Evolutionary conservation across 202 grass and related monocot genomes (phyloP).

Genomic region (Dendrocalamus latiflorus): DNA sequence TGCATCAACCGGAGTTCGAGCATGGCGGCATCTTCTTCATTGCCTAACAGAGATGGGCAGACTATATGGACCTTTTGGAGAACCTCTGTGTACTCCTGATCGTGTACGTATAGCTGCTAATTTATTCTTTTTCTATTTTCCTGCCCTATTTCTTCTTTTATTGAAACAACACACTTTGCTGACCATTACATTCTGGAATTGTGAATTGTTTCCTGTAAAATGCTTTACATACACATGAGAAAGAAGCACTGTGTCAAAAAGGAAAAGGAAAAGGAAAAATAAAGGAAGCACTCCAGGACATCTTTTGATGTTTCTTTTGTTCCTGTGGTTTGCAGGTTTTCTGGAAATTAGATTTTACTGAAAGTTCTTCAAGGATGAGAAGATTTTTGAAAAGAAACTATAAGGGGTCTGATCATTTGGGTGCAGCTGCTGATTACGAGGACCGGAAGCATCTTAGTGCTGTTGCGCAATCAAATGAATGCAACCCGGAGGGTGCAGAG

Average conservation of each 20-base stretch:
- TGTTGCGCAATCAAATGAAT: conserved; percentile 39
- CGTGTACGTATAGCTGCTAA: no score
- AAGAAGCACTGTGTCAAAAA: not conserved
- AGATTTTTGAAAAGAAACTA: no score
- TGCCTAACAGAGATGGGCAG: conserved; percentile 77
- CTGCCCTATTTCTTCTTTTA: no score
- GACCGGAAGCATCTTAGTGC: conserved; percentile 56
- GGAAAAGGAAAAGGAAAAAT: not conserved
- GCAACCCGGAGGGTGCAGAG: conserved; percentile 33
- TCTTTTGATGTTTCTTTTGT: conserved; percentile 29
- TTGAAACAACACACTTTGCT: not conserved
- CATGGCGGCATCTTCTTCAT: conserved; percentile 98
- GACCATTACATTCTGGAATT: conserved; percentile 2
- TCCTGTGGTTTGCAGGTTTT: no score
- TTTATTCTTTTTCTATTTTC: no score
- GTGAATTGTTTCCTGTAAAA: not conserved
- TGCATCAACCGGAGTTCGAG: conserved; percentile 65
- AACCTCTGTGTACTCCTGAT: no score
- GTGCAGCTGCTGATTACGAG: conserved; percentile 87
- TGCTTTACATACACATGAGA: not conserved
- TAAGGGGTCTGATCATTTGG: no score
- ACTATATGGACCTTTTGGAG: no score
- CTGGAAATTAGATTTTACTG: no score
- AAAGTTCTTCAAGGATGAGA: no score
- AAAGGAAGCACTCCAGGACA: not conserved